Evolutionary conservation across 192 early-diverging fungal species (phyloP), one percentile per base, ranked within the genome.

Genomic region (Haplosporangium gracile): DNA sequence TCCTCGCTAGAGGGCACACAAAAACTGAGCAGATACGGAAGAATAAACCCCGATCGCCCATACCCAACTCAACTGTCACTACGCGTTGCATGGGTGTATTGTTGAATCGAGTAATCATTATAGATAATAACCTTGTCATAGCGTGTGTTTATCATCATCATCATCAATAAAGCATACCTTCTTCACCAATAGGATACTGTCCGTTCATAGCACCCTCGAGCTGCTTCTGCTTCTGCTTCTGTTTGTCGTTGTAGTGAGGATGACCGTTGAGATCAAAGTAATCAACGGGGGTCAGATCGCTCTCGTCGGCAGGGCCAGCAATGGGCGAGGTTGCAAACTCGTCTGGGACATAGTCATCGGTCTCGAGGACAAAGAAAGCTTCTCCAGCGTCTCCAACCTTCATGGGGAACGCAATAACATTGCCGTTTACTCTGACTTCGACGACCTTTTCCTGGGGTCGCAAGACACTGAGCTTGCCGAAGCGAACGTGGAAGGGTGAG

Each of bases 401-500:
- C 98, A 99, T 99, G 57, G 95, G 92, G 74, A 97, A 92, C 74
- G 95, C 93, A 18, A 94, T 91, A 1, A 86, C 84, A 77, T 92
- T 68, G 68, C 93, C 97, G 84, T 99, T 99, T 38, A 99, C 94
- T 8, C 92, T 89, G 43, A 99, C 90, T 68, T 97, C 94, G 68
- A 97, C 94, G 39, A 94, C 94, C 90, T 99, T 99, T 79, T 99
- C 98, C 53, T 95, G 95, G 8, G 98, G 97, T 51, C 95, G 88
- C 7, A 99, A 91, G 22, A 99, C 92, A 78, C 96, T 96, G 53
- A 99, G 89, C 85, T 99, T 99, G 38, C 98, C 98, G 87, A 99
- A 99, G 49, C 99, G 95, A 24, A 99, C 98, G 88, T 99, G 99
- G 88, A 98, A 99, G 6, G 99, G 99, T 42, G 97, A 98, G 88